Percentiles rank a stretch among this genome's conserved stretches.
phyloP scores from a whole-genome alignment of 108 stramenopile species.

The Stephanodiscus minutulus region DNA sequence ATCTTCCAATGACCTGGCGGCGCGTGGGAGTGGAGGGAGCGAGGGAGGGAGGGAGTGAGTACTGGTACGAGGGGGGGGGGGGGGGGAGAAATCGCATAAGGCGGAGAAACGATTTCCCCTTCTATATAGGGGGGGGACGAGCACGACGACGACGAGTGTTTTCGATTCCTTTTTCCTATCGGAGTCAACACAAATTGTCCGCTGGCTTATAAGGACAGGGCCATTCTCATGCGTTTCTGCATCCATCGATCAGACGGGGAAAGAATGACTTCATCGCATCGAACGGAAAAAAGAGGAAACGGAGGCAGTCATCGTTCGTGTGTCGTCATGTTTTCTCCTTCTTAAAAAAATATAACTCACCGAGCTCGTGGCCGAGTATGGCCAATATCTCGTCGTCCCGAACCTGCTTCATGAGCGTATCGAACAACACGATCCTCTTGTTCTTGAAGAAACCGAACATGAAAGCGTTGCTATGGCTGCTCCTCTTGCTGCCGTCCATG shows the following conservation, averaged over 20 bases:
- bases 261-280: constrained; percentile 70
- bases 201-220: constrained; percentile 8
- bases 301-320: too few relatives aligned
- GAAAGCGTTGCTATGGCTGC: constrained; percentile 98
- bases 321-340: background rate
- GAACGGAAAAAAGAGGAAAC: too few relatives aligned
- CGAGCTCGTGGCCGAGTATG: constrained; percentile 91
- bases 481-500: constrained; percentile 97
- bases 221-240: constrained; percentile 43
- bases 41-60: too few relatives aligned
- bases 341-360: constrained; percentile 9
- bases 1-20: constrained; percentile 99
- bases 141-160: too few relatives aligned
- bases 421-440: constrained; percentile 99
- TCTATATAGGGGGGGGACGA: too few relatives aligned
- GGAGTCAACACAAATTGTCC: constrained; percentile 8
- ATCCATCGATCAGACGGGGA: constrained; percentile 92
- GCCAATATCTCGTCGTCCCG: constrained; percentile 90
- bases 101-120: too few relatives aligned
- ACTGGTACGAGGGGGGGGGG: too few relatives aligned
- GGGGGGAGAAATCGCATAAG: background rate
- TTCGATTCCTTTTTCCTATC: too few relatives aligned
- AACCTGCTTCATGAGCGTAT: constrained; percentile 93
- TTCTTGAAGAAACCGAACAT: constrained; percentile 98
- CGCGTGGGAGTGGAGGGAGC: background rate